These are phyloP conservation scores for Fimicolochytrium jonesii DNA, from an alignment of 192 early-diverging fungal species.

Conservation along the genomic window DNA sequence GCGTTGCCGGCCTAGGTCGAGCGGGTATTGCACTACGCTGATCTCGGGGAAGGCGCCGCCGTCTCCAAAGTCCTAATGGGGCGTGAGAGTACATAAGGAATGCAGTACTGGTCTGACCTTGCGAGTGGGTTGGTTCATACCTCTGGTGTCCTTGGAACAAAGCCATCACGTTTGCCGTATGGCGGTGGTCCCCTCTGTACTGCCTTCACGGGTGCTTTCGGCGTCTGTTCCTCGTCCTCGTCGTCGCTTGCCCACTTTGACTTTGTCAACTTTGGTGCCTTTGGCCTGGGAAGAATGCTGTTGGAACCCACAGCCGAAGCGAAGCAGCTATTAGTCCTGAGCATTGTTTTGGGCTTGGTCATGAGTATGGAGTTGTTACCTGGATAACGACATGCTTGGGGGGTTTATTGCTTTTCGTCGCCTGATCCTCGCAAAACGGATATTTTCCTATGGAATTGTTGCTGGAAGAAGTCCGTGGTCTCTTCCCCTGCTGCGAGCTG, in stretches of 20 bases:
- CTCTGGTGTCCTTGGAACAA: conserved; percentile 68
- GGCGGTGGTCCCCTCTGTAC: conserved; percentile 51
- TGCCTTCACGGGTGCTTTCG: background rate
- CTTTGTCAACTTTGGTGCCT: conserved; percentile 9
- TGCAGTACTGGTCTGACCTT: background rate
- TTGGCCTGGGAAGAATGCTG: conserved; percentile 26
- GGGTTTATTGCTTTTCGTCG: too few species aligned
- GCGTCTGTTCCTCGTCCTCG: conserved; percentile 26
- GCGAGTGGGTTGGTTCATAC: background rate
- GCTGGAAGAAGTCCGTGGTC: too few species aligned
- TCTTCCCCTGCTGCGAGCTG: too few species aligned
- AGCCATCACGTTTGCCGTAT: conserved; percentile 76
- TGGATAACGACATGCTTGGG: too few species aligned
- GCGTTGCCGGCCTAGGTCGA: conserved; percentile 87
- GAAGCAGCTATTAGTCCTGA: too few species aligned
- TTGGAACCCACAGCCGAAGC: background rate
- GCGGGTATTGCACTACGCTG: conserved; percentile 85
- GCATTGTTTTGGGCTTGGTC: too few species aligned
- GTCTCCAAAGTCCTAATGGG: conserved; percentile 80
- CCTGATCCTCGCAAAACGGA: too few species aligned
- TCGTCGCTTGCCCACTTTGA: conserved; percentile 37
- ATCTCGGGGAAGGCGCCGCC: conserved; percentile 98
- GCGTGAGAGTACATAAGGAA: background rate
- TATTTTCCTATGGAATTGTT: too few species aligned
- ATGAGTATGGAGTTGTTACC: too few species aligned